Evolutionary conservation across 2,329 filamentous ascomycete species (phyloP), one percentile per base, ranked within the genome.

Genomic region (Cladosporium sp.): DNA sequence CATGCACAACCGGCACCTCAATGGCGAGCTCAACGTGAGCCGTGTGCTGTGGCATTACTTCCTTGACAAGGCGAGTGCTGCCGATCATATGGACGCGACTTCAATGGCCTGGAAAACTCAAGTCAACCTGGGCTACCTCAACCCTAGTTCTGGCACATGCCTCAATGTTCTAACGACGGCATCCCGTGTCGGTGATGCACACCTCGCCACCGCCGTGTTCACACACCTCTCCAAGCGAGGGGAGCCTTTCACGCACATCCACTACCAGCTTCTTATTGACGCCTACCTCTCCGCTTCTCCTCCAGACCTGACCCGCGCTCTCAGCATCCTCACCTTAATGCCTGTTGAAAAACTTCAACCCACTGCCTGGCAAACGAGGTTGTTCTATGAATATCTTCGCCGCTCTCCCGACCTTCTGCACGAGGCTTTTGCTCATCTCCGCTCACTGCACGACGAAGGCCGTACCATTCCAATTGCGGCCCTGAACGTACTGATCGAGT

Each of bases 181-280:
- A 3, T 79, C 89, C 2, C 79, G 81, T 20, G 70, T 83, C 52
- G 83, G 82, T 18, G 86, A 96, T 64, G 72, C 81, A 1, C 68
- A 74, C 0, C 75, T 96, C 8, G 88, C 86, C 1, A 84, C 83
- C 5, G 80, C 85, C 24, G 86, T 87, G 24, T 81, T 95, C 54
- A 77, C 83, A 19, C 70, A 84, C 47, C 75, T 92, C 15, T 76
- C 78, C 4, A 73, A 78, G 7, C 77, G 82, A 19, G 76, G 76
- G 12, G 77, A 79, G 1, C 74, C 78, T 36, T 74, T 90, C 32
- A 73, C 77, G 7, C 68, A 78, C 5, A 77, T 86, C 55, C 89
- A 96, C 64, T 95, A 93, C 68, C 89, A 95, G 66, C 78, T 85
- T 22, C 76, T 96, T 22, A 73, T 91, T 6, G 83, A 88, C 51